Conservation (phyloP, 345 rosid species). For the Mercurialis annua region DNA sequence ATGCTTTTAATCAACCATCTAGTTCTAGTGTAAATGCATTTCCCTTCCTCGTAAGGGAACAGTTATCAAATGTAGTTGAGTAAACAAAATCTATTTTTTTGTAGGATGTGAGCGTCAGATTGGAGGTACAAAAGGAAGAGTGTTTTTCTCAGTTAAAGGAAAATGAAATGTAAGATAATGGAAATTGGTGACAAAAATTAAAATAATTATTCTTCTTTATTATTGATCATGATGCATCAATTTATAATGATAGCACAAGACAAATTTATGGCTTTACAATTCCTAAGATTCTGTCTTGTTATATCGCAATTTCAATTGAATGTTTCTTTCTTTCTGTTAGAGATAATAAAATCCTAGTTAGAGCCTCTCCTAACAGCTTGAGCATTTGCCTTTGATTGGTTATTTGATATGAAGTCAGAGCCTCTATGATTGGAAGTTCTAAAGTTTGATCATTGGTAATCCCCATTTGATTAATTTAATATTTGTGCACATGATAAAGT, state of each 20-base stretch:
- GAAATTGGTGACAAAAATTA: constrained; percentile 1
- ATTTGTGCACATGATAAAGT: no score
- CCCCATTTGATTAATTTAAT: no score
- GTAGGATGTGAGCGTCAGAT: constrained; percentile 83
- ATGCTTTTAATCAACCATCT: not conserved
- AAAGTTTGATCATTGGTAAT: no score
- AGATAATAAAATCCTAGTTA: no score
- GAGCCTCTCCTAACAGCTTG: no score
- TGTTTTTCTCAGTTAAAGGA: constrained; percentile 78
- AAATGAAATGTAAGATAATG: constrained; percentile 76
- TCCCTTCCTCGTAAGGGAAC: not conserved
- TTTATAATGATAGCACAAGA: not conserved
- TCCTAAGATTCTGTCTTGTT: not conserved
- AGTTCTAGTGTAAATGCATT: constrained; percentile 2
- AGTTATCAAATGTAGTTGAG: not conserved
- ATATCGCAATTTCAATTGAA: no score
- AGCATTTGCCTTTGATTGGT: no score
- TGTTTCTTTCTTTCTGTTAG: no score
- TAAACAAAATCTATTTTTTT: constrained; percentile 18
- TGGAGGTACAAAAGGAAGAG: constrained; percentile 89
- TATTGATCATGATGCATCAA: not conserved
- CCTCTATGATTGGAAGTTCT: no score
- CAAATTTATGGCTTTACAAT: not conserved
- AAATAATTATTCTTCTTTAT: not conserved
- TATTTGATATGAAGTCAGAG: no score